phyloP scores from a whole-genome alignment of 2,329 filamentous ascomycete genomes.

The Fusarium scirpi region DNA sequence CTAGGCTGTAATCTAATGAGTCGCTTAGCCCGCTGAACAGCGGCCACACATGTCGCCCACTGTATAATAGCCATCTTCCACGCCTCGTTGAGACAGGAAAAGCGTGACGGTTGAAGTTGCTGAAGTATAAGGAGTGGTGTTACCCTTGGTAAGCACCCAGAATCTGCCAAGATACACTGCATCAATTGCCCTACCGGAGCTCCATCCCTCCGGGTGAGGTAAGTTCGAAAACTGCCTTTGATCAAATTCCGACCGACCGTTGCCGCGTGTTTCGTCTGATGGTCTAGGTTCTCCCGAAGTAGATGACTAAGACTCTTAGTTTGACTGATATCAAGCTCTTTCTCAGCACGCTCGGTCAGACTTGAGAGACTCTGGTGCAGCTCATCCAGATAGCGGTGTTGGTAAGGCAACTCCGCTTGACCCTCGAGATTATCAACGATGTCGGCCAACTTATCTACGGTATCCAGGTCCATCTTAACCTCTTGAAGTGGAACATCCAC shows the following conservation, averaged over 20 bases:
- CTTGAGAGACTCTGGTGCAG: slow-evolving; percentile 28
- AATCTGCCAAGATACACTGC: background rate
- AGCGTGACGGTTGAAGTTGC: slow-evolving; percentile 47
- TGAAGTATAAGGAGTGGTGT: slow-evolving; percentile 52
- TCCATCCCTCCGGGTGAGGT: background rate
- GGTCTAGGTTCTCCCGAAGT: background rate
- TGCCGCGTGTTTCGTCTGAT: background rate
- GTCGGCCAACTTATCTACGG: background rate
- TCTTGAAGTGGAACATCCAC: background rate
- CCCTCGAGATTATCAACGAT: slow-evolving; percentile 15
- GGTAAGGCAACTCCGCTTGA: slow-evolving; percentile 13
- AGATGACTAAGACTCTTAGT: background rate
- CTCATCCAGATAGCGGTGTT: slow-evolving; percentile 25
- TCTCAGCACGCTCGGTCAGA: background rate
- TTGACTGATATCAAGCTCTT: background rate
- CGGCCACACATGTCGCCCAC: slow-evolving; percentile 56
- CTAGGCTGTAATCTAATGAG: slow-evolving; percentile 49
- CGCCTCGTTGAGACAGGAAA: slow-evolving; percentile 42
- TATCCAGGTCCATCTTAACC: fast-evolving
- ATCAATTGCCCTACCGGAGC: background rate
- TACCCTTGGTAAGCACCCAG: slow-evolving; percentile 44
- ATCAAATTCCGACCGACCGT: background rate
- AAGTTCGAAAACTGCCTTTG: background rate
- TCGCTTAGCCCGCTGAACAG: slow-evolving; percentile 58
- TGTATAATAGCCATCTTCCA: slow-evolving; percentile 55